Percentiles rank a stretch among this genome's conserved stretches.
These are phyloP conservation scores for Prunus mongolica DNA, from an alignment of 306 rosid species.

Conservation along the genomic window DNA sequence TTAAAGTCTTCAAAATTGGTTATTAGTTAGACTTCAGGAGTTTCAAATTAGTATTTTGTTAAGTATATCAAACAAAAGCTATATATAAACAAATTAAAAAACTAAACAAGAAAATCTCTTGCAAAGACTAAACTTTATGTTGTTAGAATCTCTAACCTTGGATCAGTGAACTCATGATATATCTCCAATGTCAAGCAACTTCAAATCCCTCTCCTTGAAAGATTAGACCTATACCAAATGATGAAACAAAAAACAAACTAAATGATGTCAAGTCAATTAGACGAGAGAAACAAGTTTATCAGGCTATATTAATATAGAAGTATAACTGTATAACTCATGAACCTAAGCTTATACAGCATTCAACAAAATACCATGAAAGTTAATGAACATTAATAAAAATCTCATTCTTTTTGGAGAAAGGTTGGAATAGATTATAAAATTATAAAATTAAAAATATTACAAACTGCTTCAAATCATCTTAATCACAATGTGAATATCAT, in stretches of 20 bases:
- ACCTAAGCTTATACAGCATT: neutral
- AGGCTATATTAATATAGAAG: neutral
- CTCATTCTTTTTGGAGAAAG: neutral
- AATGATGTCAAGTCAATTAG: neutral
- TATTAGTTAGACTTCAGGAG: neutral
- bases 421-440: neutral
- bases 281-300: neutral
- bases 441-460: too few relatives aligned
- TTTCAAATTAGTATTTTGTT: neutral
- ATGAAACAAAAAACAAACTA: neutral
- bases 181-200: neutral
- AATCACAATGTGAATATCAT: slow-evolving; percentile 19
- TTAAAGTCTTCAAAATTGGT: neutral
- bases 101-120: neutral
- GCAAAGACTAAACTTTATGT: neutral
- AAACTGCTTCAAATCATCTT: neutral
- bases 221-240: neutral
- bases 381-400: neutral
- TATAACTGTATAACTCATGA: neutral
- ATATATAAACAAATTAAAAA: neutral
- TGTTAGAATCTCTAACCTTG: neutral
- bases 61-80: neutral
- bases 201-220: neutral
- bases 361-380: neutral
- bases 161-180: neutral